Percentiles rank a stretch among this genome's conserved stretches.
phyloP scores from a whole-genome alignment of 164 flowering plant species.

The Magnolia sinica region DNA sequence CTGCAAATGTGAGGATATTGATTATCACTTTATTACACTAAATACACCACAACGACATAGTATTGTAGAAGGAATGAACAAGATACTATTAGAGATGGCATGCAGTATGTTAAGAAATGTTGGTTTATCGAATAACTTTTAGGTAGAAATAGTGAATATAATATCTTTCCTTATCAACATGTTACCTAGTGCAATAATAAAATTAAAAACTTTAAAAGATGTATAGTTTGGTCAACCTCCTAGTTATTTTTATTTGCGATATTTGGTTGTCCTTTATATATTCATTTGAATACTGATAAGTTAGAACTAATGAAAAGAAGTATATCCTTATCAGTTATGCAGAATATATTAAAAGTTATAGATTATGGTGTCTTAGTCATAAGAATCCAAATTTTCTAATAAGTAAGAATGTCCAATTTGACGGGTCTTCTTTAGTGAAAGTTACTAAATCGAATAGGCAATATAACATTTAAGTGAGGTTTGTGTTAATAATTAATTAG shows the following conservation, averaged over 20 bases:
- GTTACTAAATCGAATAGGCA: not conserved
- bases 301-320: not conserved
- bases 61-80: not conserved
- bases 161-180: slow-evolving; percentile 6
- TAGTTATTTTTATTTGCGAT: slow-evolving; percentile 6
- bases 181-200: not conserved
- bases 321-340: not conserved
- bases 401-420: slow-evolving; percentile 1
- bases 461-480: not conserved
- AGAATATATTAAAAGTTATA: not conserved
- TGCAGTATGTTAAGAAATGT: slow-evolving; percentile 4
- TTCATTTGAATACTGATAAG: slow-evolving; percentile 7
- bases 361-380: slow-evolving; percentile 2
- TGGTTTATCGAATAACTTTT: not conserved
- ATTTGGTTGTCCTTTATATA: slow-evolving; percentile 10
- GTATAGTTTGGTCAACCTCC: not conserved
- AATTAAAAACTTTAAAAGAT: slow-evolving; percentile 1
- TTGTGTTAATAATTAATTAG: not conserved
- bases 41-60: not conserved
- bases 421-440: not conserved
- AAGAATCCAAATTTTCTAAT: slow-evolving; percentile 2
- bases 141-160: slow-evolving; percentile 4
- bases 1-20: not conserved
- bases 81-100: not conserved
- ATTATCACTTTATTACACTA: not conserved